Evolutionary conservation across 306 rosid genomes (phyloP), one percentile per base, ranked within the genome.

Genomic region (Begonia fuchsioides): DNA sequence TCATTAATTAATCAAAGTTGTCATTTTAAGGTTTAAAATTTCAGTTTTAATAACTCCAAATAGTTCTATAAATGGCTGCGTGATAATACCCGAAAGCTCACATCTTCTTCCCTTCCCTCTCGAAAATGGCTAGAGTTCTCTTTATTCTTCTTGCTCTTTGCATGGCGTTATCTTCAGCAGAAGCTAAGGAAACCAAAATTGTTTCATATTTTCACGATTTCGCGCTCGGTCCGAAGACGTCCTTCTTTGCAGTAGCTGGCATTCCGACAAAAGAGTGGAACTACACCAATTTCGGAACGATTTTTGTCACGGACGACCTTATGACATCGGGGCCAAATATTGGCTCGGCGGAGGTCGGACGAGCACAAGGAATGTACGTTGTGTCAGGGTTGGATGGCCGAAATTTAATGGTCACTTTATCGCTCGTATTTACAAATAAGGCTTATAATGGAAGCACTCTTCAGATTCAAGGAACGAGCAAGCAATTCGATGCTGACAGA

Each of bases 311-410:
- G 2, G 51, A 55, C 44, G 51, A 55, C 12, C 3, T 20, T 1
- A n/a, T 55, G 11, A 43, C 60, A 0, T 8, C 16, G 15, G 39
- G 17, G 16, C 15, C 60, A 6, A 16, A 44, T 0, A 14, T 13
- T 15, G 12, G 11, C 12, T 47, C 60, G 1, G 5, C 11, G 1
- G 14, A 0, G 1, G 38, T 44, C 8, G 60, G 60, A 0, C 43
- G 60, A 19, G 51, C 41, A 14, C 59, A 55, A 12, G 60, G 60
- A 3, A 43, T 55, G 12, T 44, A 43, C 26, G 60, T 45, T 1
- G 40, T 35, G 3, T 19, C 60, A 0, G 41, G 10, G 3, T 13
- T 10, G 15, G 51, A 20, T 11, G 59, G 59, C 2, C 1, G 12
- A 17, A 55, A 19, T 15, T 47, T 55, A 11, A 39, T 43, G 10